Percentiles rank a stretch among this genome's conserved stretches.
Conservation (phyloP, 192 early-diverging fungal genomes). For the Geosiphon pyriformis region DNA sequence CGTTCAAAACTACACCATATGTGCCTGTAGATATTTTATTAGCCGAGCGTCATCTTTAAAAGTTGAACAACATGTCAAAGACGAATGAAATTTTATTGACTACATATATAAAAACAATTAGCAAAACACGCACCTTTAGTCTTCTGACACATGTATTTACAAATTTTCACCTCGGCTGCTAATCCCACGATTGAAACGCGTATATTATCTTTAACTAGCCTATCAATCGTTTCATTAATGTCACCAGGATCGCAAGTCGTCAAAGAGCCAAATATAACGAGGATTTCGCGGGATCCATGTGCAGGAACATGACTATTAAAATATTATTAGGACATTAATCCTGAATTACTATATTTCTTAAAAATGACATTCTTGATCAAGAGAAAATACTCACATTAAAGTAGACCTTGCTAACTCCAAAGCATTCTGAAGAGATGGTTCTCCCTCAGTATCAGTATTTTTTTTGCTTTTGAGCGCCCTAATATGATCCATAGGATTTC, state of each 20-base stretch:
- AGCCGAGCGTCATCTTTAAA: conserved; percentile 2
- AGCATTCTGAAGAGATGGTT: conserved; percentile 91
- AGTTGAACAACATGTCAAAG: background rate
- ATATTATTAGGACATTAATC: background rate
- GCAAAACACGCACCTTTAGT: conserved; percentile 57
- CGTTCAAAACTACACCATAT: conserved; percentile 80
- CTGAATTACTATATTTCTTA: background rate
- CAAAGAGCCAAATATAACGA: conserved; percentile 82
- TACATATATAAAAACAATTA: background rate
- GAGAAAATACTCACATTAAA: conserved; percentile 39
- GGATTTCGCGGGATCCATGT: conserved; percentile 83
- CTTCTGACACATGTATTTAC: conserved; percentile 61
- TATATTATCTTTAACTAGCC: conserved; percentile 62
- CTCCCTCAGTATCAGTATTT: conserved; percentile 70
- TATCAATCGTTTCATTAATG: conserved; percentile 74
- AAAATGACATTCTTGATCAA: background rate
- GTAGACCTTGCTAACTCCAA: conserved; percentile 75
- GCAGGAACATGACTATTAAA: conserved; percentile 68
- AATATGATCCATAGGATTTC: conserved; percentile 78
- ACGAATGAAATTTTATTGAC: background rate
- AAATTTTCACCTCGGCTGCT: conserved; percentile 85
- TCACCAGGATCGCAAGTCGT: conserved; percentile 94
- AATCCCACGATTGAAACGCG: conserved; percentile 85
- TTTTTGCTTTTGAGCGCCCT: conserved; percentile 55
- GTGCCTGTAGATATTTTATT: conserved; percentile 44